Evolutionary conservation across 345 rosid genomes (phyloP), one percentile per base, ranked within the genome.

Genomic region (Aquilaria sinensis): DNA sequence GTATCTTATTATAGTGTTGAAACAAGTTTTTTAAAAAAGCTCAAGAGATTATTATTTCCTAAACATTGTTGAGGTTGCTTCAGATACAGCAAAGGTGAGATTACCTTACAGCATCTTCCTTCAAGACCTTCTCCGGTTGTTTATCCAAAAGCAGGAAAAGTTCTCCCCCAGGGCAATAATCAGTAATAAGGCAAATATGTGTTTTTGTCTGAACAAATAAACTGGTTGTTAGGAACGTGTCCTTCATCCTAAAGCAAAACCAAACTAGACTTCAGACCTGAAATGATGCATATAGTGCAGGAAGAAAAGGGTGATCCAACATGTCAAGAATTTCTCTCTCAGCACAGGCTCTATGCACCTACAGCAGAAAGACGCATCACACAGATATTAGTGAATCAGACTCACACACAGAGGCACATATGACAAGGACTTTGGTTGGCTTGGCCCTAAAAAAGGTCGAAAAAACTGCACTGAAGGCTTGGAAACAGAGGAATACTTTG

Each of bases 331-430:
- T 90, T 62, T 90, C 94, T 61, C 98, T 78, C 77, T 93, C 98
- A 63, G 98, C 92, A 65, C 97, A 86, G 56, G 97, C 98, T 78
- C 98, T 90, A 67, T 93, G 98, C 5, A 93, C 98, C 98, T 93
- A 76, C 41, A 48, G 33, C 57, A 66, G 53, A 67, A 52, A 49
- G 46, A 47, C 31, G 29, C 9, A 50, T 60, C 67, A 10, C 10
- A 32, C 34, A 41, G 6, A 51, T 29, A 30, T 41, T 50, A 12
- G n/a, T 43, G 10, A 32, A 33, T 13, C 32, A 29, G 6, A 51
- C 14, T 29, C 12, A 1, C 4, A 29, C 9, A 14, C 14, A 23
- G n/a, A 7, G 2, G 57, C 47, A 58, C 51, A 10, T 29, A 16
- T 16, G 23, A 34, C 41, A 34, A 34, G 41, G 41, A 37, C 43